Conservation (phyloP, 2,329 filamentous ascomycete genomes). For the Sporothrix brasiliensis region DNA sequence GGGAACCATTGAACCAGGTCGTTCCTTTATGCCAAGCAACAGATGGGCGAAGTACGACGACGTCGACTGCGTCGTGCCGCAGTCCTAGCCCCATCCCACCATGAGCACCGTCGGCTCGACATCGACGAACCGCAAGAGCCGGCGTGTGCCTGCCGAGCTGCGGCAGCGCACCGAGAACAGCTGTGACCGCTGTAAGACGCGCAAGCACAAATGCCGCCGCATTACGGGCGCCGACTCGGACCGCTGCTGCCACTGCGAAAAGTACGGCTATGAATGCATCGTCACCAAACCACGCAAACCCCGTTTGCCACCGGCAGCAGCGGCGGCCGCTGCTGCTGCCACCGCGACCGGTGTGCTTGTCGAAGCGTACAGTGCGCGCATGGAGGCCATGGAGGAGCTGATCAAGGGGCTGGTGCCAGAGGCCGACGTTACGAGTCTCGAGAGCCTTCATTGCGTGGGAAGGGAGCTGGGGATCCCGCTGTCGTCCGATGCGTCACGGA, state of each 20-base stretch:
- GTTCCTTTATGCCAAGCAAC: no score
- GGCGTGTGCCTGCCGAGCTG: constrained; percentile 48
- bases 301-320: constrained; percentile 37
- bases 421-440: constrained; percentile 47
- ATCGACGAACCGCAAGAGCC: constrained; percentile 32
- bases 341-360: constrained; percentile 34
- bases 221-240: constrained; percentile 41
- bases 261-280: constrained; percentile 47
- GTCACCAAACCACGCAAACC: constrained; percentile 48
- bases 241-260: constrained; percentile 47
- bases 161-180: constrained; percentile 50
- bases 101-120: constrained; percentile 17
- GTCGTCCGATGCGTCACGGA: constrained; percentile 35
- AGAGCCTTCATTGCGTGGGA: constrained; percentile 47
- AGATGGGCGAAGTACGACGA: no score
- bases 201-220: constrained; percentile 50
- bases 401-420: constrained; percentile 50
- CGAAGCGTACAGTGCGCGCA: constrained; percentile 46
- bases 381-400: constrained; percentile 48
- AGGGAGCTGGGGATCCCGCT: constrained; percentile 47
- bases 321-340: constrained; percentile 41
- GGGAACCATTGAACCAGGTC: no score
- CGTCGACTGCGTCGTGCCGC: no score
- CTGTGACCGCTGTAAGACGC: constrained; percentile 51
- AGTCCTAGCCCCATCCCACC: no score